Evolutionary conservation across 1,284 basidiomycete species (phyloP).

Genomic region (Moniliophthora roreri): DNA sequence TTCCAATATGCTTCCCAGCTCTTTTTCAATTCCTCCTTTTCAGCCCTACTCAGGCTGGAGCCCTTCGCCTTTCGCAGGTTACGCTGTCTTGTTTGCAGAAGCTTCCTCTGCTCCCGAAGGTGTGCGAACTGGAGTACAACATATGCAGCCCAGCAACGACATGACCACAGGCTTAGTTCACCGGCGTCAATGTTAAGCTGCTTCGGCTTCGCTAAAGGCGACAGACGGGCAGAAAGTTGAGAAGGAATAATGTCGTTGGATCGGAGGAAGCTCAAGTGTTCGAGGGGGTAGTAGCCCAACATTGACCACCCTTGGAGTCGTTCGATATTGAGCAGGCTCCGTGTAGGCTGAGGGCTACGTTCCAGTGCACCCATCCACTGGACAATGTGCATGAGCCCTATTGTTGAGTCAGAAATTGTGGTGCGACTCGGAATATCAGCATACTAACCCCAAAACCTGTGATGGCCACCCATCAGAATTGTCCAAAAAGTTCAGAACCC

Average conservation of each 20-base stretch:
- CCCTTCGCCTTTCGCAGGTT: constrained; percentile 59
- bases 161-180: constrained; percentile 63
- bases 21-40: constrained; percentile 56
- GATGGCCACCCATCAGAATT: not conserved
- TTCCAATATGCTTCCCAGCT: constrained; percentile 73
- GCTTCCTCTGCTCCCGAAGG: constrained; percentile 62
- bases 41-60: constrained; percentile 40
- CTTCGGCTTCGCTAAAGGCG: constrained; percentile 40
- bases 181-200: constrained; percentile 45
- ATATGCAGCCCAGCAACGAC: constrained; percentile 77
- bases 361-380: constrained; percentile 78
- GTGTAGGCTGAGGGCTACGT: constrained; percentile 65
- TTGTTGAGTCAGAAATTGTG: not conserved
- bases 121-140: constrained; percentile 73
- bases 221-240: constrained; percentile 41
- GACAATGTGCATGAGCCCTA: constrained; percentile 74
- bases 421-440: not conserved
- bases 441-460: constrained; percentile 63
- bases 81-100: constrained; percentile 54
- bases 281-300: constrained; percentile 80
- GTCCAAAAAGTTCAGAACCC: not conserved
- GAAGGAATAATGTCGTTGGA: constrained; percentile 63
- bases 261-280: constrained; percentile 74
- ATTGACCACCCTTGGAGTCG: constrained; percentile 83
- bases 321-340: constrained; percentile 71